Percentiles rank a stretch among this genome's conserved stretches.
Evolutionary conservation across 1,139 yeast genomes (phyloP).

Genomic region (Kodamaea ohmeri): DNA sequence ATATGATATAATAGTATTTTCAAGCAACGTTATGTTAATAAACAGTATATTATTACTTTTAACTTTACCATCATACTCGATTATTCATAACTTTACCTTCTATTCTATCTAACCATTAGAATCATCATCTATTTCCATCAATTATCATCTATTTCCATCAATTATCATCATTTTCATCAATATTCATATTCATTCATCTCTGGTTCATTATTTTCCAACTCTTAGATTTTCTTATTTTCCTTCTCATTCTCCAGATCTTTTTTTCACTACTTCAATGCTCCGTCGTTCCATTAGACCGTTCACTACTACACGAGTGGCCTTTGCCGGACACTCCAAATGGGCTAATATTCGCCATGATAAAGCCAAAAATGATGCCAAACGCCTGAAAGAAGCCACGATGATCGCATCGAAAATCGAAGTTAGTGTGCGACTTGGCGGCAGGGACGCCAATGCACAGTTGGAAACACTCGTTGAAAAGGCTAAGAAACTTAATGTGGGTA

Average conservation of each 20-base stretch:
- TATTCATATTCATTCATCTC: no score
- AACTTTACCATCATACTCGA: no score
- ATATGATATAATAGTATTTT: no score
- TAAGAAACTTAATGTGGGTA: slow-evolving; percentile 71
- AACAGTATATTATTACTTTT: no score
- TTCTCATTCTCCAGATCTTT: not conserved
- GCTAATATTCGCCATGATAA: slow-evolving; percentile 91
- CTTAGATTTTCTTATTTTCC: not conserved
- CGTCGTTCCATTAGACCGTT: not conserved
- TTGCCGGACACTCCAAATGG: slow-evolving; percentile 91
- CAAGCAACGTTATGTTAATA: no score
- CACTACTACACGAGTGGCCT: not conserved
- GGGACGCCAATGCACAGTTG: slow-evolving; percentile 67
- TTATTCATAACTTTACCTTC: no score
- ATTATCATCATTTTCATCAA: no score
- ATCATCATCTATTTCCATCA: no score
- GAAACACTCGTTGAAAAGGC: slow-evolving; percentile 79
- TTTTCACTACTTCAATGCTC: slow-evolving; percentile 1
- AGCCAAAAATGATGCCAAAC: slow-evolving; percentile 84
- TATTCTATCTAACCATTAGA: no score
- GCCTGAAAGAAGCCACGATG: slow-evolving; percentile 67
- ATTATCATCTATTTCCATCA: no score
- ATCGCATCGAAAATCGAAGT: slow-evolving; percentile 71
- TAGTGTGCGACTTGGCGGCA: slow-evolving; percentile 59
- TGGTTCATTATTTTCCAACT: no score